These are phyloP conservation scores for Blastobotrys muscicola DNA, from an alignment of 805 yeast species.

Conservation along the genomic window DNA sequence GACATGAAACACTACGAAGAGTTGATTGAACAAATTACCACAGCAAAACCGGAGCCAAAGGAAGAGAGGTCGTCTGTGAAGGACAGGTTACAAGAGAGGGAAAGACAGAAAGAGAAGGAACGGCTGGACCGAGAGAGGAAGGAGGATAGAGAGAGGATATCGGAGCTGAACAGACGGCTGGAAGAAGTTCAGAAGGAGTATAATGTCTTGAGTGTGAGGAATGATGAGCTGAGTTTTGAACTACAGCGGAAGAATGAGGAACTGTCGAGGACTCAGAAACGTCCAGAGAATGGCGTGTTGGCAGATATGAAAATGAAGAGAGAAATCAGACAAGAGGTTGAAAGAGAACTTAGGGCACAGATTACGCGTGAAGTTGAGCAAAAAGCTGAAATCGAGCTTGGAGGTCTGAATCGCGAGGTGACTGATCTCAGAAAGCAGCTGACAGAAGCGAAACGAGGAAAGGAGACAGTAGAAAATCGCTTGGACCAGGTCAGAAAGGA, in stretches of 20 bases:
- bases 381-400: not conserved
- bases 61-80: not conserved
- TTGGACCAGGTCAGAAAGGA: too few relatives aligned
- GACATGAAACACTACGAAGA: constrained; percentile 6
- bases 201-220: not conserved
- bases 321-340: not conserved
- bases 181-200: not conserved
- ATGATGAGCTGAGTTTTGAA: not conserved
- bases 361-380: not conserved
- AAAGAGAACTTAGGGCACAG: not conserved
- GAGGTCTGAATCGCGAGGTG: not conserved
- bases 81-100: not conserved
- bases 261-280: not conserved
- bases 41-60: not conserved
- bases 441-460: not conserved
- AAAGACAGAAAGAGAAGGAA: not conserved
- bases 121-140: not conserved
- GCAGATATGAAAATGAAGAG: not conserved
- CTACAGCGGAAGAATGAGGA: not conserved
- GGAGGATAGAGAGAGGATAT: not conserved
- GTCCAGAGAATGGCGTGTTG: not conserved
- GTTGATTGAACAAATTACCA: not conserved
- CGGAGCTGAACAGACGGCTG: not conserved
- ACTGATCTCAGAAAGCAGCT: not conserved
- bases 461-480: too few relatives aligned